Conservation (phyloP, 2,329 filamentous ascomycete genomes). For the Albifimbria verrucaria region DNA sequence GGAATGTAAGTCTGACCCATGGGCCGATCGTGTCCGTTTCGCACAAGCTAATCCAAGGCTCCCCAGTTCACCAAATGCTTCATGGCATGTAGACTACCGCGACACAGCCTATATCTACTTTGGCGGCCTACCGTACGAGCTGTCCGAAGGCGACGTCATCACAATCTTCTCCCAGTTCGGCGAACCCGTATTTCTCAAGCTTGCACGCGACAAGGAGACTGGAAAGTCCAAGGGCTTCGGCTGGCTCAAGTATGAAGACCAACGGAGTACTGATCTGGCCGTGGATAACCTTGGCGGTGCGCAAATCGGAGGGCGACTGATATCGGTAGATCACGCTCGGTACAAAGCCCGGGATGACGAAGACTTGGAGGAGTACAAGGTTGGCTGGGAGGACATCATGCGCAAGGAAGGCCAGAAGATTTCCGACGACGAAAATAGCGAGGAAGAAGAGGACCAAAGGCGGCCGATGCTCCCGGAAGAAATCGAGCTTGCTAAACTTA, state of each 20-base stretch:
- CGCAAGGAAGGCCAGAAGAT: constrained; percentile 45
- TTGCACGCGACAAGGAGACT: constrained; percentile 91
- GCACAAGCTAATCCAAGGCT: constrained; percentile 18
- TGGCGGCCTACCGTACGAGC: constrained; percentile 85
- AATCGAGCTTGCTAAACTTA: constrained; percentile 69
- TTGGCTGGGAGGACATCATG: constrained; percentile 59
- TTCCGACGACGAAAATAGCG: constrained; percentile 43
- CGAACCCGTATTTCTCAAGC: constrained; percentile 88
- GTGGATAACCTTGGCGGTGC: constrained; percentile 94
- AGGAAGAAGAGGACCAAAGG: constrained; percentile 40
- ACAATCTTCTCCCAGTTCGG: constrained; percentile 97
- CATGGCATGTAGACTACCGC: constrained; percentile 96
- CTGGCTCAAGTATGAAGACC: constrained; percentile 97
- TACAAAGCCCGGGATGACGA: constrained; percentile 87
- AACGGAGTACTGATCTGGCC: constrained; percentile 90
- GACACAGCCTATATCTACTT: constrained; percentile 97
- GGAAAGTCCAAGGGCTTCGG: constrained; percentile 93
- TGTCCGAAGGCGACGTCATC: constrained; percentile 92
- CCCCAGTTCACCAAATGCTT: constrained; percentile 72
- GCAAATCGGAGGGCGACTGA: constrained; percentile 71
- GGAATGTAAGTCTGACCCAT: constrained; percentile 60
- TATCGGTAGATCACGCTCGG: constrained; percentile 88
- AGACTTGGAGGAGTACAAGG: constrained; percentile 55
- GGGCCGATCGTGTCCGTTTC: constrained; percentile 1
- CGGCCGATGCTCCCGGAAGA: constrained; percentile 77